Evolutionary conservation across 2,329 filamentous ascomycete genomes (phyloP).

Genomic region (Talaromyces sp.): DNA sequence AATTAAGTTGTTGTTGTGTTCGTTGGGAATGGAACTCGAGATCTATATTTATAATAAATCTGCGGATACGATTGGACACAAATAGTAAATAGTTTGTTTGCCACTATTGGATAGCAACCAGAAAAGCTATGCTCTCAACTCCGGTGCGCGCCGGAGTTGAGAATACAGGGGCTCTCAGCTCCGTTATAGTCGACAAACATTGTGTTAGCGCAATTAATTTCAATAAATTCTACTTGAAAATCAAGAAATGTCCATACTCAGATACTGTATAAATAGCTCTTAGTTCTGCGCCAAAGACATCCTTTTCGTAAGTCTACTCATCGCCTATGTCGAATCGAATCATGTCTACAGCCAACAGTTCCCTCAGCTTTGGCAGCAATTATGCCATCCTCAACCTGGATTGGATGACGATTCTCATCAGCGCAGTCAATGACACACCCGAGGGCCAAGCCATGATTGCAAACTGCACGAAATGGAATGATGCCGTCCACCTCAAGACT

Average conservation of each 20-base stretch:
- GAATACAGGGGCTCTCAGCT: background rate
- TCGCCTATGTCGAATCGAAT: background rate
- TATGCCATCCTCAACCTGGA: conserved; percentile 49
- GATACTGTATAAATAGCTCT: background rate
- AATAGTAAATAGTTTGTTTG: background rate
- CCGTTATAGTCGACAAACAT: background rate
- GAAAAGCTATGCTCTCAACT: conserved; percentile 7
- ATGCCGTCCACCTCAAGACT: conserved; percentile 39
- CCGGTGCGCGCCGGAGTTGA: background rate
- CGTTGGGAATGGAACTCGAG: background rate
- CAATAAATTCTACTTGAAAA: background rate
- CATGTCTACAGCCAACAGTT: background rate
- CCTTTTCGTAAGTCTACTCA: background rate
- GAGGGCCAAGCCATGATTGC: conserved; percentile 37
- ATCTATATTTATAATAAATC: background rate
- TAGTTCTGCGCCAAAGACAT: no score
- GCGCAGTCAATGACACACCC: conserved; percentile 32
- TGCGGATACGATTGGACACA: background rate
- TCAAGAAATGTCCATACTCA: background rate
- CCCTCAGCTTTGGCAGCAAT: conserved; percentile 32
- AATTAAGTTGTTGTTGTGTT: background rate
- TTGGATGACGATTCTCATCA: conserved; percentile 33
- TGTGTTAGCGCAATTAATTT: background rate
- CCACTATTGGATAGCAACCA: background rate
- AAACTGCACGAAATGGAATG: conserved; percentile 39